phyloP scores from a whole-genome alignment of 2,329 filamentous ascomycete species.

The Pezicula rhizophila region DNA sequence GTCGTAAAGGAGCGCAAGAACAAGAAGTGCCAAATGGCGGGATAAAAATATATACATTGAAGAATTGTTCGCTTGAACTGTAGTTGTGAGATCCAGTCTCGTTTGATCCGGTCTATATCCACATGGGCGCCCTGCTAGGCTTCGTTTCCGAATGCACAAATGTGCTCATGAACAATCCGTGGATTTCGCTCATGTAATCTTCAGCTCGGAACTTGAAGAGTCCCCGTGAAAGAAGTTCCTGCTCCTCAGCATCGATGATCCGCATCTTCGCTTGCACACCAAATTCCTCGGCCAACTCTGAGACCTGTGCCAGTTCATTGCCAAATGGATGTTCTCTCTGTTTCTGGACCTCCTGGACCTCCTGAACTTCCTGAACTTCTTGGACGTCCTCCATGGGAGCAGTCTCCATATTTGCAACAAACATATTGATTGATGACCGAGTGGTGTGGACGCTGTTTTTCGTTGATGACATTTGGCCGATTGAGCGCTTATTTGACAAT shows the following conservation, averaged over 20 bases:
- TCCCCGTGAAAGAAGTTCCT: slow-evolving; percentile 61
- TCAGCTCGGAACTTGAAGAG: slow-evolving; percentile 69
- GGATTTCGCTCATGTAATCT: slow-evolving; percentile 79
- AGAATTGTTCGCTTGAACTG: slow-evolving; percentile 1
- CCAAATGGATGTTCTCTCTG: slow-evolving; percentile 67
- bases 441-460: slow-evolving; percentile 52
- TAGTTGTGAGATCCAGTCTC: slow-evolving; percentile 15
- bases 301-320: slow-evolving; percentile 83
- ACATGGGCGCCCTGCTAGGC: slow-evolving; percentile 20
- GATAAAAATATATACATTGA: slow-evolving; percentile 19
- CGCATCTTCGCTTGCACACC: slow-evolving; percentile 51
- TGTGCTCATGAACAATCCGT: slow-evolving; percentile 43
- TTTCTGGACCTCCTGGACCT: too few species aligned
- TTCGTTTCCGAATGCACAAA: slow-evolving; percentile 18
- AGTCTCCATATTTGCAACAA: slow-evolving; percentile 18
- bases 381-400: slow-evolving; percentile 18
- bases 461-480: slow-evolving; percentile 53
- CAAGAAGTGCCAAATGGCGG: slow-evolving; percentile 11
- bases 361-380: too few species aligned
- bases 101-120: slow-evolving; percentile 19
- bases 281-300: slow-evolving; percentile 88
- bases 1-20: slow-evolving; percentile 21
- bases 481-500: slow-evolving; percentile 62
- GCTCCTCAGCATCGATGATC: slow-evolving; percentile 68
- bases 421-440: slow-evolving; percentile 40